Conservation (phyloP, 176 grass and related monocot species). For the Zizania latifolia region DNA sequence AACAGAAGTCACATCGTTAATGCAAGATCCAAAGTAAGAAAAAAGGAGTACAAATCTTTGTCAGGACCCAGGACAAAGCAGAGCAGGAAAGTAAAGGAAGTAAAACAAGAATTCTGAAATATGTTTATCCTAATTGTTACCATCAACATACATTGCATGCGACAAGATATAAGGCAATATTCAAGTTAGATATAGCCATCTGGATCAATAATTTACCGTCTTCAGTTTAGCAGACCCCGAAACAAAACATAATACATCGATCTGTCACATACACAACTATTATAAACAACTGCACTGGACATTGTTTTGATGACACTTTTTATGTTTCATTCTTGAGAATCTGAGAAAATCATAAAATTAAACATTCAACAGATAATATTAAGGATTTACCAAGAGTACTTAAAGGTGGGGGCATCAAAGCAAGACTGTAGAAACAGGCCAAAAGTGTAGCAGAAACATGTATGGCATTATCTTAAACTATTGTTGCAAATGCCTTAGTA, state of each 20-base stretch:
- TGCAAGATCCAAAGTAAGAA: background rate
- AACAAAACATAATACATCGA: no score
- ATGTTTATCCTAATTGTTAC: background rate
- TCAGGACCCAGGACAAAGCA: background rate
- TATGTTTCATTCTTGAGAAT: background rate
- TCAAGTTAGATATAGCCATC: background rate
- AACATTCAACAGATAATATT: slow-evolving; percentile 2
- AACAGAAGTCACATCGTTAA: background rate
- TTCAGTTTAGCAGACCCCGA: background rate
- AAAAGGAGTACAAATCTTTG: background rate
- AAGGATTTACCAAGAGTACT: background rate
- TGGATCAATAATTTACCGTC: background rate
- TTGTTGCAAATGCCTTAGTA: background rate
- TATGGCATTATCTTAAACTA: background rate
- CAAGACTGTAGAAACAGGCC: background rate
- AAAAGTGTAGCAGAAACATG: background rate
- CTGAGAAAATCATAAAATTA: background rate
- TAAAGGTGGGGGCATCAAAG: background rate
- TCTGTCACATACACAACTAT: no score
- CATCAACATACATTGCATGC: background rate
- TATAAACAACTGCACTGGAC: no score
- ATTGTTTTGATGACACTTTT: background rate
- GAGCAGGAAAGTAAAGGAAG: background rate
- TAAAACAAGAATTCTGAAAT: no score
- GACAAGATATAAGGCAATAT: background rate